A percentile compares a stretch with the other conserved stretches of the same genome.
These are phyloP conservation scores for Fagus crenata DNA, from an alignment of 306 rosid species.

Conservation along the genomic window DNA sequence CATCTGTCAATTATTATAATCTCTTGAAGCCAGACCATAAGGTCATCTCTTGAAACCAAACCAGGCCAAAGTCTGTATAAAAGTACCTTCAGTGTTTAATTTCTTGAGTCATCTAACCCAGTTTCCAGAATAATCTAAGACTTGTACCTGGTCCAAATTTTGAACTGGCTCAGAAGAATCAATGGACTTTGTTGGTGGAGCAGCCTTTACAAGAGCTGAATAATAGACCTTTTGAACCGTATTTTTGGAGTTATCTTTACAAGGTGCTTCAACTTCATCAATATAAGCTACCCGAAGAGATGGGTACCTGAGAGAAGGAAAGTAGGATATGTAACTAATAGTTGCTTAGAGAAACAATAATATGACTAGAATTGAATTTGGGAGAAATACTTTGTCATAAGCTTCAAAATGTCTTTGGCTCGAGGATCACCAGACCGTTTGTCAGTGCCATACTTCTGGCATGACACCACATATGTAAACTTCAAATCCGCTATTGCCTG, in stretches of 20 bases:
- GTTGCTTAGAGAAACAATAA: constrained; percentile 19
- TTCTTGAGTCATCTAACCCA: not conserved
- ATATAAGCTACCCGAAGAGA: constrained; percentile 93
- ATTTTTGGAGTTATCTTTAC: constrained; percentile 59
- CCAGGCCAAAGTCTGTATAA: not conserved
- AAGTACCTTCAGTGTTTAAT: not conserved
- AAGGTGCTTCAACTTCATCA: constrained; percentile 88
- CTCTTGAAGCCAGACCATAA: not conserved
- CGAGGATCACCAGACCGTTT: constrained; percentile 74
- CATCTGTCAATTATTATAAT: not conserved
- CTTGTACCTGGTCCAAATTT: constrained; percentile 77
- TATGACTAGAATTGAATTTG: constrained; percentile 18
- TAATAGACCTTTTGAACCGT: constrained; percentile 71
- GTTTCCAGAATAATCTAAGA: constrained; percentile 24
- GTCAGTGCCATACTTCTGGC: constrained; percentile 85
- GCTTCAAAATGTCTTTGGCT: constrained; percentile 88
- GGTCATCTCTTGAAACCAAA: not conserved
- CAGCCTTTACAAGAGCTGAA: constrained; percentile 86
- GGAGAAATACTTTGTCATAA: constrained; percentile 69
- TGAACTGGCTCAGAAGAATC: constrained; percentile 80
- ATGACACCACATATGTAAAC: constrained; percentile 88
- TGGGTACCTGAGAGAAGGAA: constrained; percentile 63
- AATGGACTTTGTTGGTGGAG: constrained; percentile 64
- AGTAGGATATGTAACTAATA: constrained; percentile 24
- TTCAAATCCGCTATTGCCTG: constrained; percentile 89